Base-by-base conservation (phyloP, 2,329 filamentous ascomycete species). In the Pseudogymnoascus sp. region DNA sequence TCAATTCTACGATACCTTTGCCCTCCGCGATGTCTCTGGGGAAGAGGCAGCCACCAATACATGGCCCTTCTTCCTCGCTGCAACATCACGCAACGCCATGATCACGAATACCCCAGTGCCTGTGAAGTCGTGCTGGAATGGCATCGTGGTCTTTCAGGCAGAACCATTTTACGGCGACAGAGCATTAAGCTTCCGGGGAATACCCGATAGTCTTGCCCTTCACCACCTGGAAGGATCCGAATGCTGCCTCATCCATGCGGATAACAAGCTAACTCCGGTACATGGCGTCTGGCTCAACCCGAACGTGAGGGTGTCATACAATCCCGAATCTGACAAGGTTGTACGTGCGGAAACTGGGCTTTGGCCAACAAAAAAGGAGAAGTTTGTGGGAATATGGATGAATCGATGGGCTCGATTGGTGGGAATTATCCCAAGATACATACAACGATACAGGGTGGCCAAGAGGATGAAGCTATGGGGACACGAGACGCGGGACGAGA, bases 171-270 rank as follows among this genome's bases (percentile, higher is more conserved):
- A 83, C 62, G 65, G 37, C 11, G 63, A 37, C 53, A 67, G 4
- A 56, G 61, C 6, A 61, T 66, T 90, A 0, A 78, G 76, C n/a
- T 90, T 90, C 73, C 83, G 88, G 8, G 86, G 80, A 4, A 78
- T 89, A 21, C 71, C 82, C 0, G 87, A 90, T 70, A 81, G 79
- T 3, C 81, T 93, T 1, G 84, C 84, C 2, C 70, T 73, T 6
- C 70, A 77, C 26, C 88, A 90, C 70, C 78, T 92, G 26, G 90
- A 93, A 73, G 89, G 81, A n/a, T 89, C 85, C 13, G 89, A 93
- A 74, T 92, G 89, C 76, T 93, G 90, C 73, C 81, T 93, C 61
- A 85, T 91, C 62, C 88, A 91, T 71, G 83, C 84, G 2, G 88
- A 91, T 70, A 80, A 66, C n/a, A 44, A 47, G n/a, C 29, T 63